These are phyloP conservation scores for Heliamphora pulchella DNA, from an alignment of 179 eudicot species.

Conservation along the genomic window DNA sequence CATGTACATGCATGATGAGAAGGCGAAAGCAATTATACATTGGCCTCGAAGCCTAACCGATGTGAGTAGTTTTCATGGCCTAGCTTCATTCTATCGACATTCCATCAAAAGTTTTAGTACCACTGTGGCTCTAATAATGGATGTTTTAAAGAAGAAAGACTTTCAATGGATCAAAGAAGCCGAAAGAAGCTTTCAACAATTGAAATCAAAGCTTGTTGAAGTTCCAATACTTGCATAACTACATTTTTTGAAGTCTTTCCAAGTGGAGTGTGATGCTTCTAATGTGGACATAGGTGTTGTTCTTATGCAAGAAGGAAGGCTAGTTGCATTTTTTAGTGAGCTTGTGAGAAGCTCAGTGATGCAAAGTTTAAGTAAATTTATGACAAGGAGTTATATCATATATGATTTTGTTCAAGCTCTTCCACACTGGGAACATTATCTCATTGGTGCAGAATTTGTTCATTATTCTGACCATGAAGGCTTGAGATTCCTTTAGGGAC, in stretches of 20 bases:
- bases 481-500: neutral
- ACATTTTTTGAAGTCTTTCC: neutral
- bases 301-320: neutral
- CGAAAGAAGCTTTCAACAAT: neutral
- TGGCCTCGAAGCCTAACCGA: neutral
- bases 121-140: neutral
- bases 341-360: neutral
- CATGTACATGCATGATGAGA: neutral
- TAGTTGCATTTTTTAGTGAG: neutral
- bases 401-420: neutral
- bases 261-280: neutral
- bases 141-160: neutral
- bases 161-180: neutral
- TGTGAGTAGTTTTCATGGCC: slow-evolving; percentile 7
- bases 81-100: neutral
- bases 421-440: neutral
- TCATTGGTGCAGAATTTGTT: neutral
- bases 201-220: neutral
- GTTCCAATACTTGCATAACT: neutral
- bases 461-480: slow-evolving; percentile 4
- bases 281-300: neutral
- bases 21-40: neutral
- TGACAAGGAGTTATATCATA: neutral
- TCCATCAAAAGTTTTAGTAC: neutral
- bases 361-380: neutral